Evolutionary conservation across 2,329 filamentous ascomycete genomes (phyloP), one percentile per base, ranked within the genome.

Genomic region (Aspergillus clavatus): DNA sequence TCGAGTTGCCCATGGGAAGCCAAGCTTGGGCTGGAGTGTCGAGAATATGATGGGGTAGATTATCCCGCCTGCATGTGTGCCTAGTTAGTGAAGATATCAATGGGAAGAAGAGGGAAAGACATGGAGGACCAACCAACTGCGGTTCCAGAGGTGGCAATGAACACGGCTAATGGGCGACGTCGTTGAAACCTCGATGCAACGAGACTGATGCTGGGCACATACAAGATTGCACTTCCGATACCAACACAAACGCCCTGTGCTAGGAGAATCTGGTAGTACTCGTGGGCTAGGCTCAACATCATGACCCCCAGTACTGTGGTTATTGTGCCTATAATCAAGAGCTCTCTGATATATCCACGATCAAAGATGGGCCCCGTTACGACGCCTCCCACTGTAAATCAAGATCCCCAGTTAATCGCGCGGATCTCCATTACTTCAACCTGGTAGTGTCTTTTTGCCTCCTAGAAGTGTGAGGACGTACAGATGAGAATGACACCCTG

Each of bases 321-420:
- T 5, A 41, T 37, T 24, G 43, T 41, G 22, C 43, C 43, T 10
- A 23, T 35, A 7, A 41, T 14, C 6, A 45, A 12, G 26, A 45
- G 23, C n/a, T 28, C 16, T 23, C 38, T n/a, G 23, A 41, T 41
- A 16, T 41, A 41, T 11, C 43, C 43, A 37, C 28, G 21, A 41
- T 45, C 43, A 22, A 38, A 45, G 2, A 45, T 41, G 3, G 43
- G 43, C 11, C 43, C 43, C 8, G 31, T 40, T 24, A 45, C 16
- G 11, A 31, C n/a, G 21, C 43, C 43, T 14, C 38, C 12, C n/a
- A 41, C 40, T 42, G 18, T 35, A 16, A 35, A 35, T 26, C 27
- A 42, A 24, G 24, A 22, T 24, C n/a, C 21, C 18, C n/a, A 3
- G 27, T 29, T 29, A 29, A 14, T 29, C 27, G 5, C 12, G 27